A percentile compares a stretch with the other conserved stretches of the same genome.
These are phyloP conservation scores for Phaffia australis DNA, from an alignment of 768 basidiomycete genomes.

Conservation along the genomic window DNA sequence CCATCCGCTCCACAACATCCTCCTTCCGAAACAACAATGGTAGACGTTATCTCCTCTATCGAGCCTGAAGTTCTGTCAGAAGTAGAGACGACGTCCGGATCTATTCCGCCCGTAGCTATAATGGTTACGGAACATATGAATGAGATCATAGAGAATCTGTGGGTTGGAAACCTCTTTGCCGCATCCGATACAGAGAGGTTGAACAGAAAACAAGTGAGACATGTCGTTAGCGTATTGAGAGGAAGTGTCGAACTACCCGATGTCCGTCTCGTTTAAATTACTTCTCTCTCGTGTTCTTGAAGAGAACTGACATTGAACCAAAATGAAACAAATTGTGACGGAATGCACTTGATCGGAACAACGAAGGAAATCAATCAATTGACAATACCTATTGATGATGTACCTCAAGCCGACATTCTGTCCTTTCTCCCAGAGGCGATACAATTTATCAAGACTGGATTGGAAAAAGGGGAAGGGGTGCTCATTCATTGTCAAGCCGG, in stretches of 20 bases:
- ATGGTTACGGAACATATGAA: slow-evolving; percentile 47
- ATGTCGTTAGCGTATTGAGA: slow-evolving; percentile 62
- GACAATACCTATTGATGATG: slow-evolving; percentile 19
- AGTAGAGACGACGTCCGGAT: no score
- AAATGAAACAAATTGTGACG: neutral
- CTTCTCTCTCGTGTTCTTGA: neutral
- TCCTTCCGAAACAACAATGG: no score
- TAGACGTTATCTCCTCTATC: no score
- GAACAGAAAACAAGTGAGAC: slow-evolving; percentile 60
- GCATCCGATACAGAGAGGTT: slow-evolving; percentile 55
- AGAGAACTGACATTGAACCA: neutral
- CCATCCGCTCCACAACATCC: no score
- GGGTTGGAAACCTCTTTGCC: slow-evolving; percentile 71
- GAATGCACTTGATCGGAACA: neutral
- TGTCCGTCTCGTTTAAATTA: slow-evolving; percentile 1
- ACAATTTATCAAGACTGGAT: slow-evolving; percentile 7
- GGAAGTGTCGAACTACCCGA: slow-evolving; percentile 4
- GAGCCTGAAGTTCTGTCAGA: no score
- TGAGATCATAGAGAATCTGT: slow-evolving; percentile 64
- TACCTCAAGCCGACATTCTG: slow-evolving; percentile 14
- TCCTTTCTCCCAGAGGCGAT: slow-evolving; percentile 14
- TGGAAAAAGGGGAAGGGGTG: slow-evolving; percentile 49
- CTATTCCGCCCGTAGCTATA: neutral
- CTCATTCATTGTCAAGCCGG: slow-evolving; percentile 87
- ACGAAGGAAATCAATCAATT: neutral